Base-by-base conservation (phyloP, 371 early-diverging fungal species). In the Quaeritorhiza haematococci region DNA sequence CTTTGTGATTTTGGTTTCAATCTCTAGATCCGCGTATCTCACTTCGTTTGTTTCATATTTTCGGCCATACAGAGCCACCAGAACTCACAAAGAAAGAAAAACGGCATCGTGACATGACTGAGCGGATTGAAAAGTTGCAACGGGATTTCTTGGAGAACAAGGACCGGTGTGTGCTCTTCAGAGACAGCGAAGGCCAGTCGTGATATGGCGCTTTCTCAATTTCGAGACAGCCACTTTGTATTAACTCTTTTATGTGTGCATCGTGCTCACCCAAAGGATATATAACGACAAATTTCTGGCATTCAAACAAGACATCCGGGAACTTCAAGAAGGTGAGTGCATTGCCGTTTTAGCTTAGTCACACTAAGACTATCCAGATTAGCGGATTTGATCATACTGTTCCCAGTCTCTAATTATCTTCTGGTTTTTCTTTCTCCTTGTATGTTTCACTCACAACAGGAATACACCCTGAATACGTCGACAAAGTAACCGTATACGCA, bases 381-480 rank as follows among this genome's bases (percentile, higher is more conserved):
- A 6, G 30, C 41, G 17, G 17, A n/a, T 13, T 38, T 3, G 23
- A 19, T 24, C 8, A 35, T 28, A 17, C 3, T 33, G 10, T 19
- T 26, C 7, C 27, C 44, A 10, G 35, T 51, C 24, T 33, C 21
- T 33, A 10, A 38, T 26, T 38, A 6, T 33, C 13, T 35, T 34
- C 41, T n/a, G n/a, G n/a, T n/a, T n/a, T n/a, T 32, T 29, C 3
- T 53, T 2, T 10, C 8, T 49, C 33, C 29, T 23, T 5, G 19
- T 41, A 17, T 10, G 24, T 43, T n/a, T 10, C 47, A 8, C 41
- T 2, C 21, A 3, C 55, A n/a, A 6, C 73, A 77, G 90, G 88
- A 49, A 79, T 79, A 3, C 89, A 91, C 60, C 76, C 81, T 15
- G 75, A 75, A 10, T 89, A 83, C 61, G 56, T 72, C 43, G 87